A percentile compares a stretch with the other conserved stretches of the same genome.
Conservation (phyloP, 768 basidiomycete genomes). For the Podaxis mareebaensis region DNA sequence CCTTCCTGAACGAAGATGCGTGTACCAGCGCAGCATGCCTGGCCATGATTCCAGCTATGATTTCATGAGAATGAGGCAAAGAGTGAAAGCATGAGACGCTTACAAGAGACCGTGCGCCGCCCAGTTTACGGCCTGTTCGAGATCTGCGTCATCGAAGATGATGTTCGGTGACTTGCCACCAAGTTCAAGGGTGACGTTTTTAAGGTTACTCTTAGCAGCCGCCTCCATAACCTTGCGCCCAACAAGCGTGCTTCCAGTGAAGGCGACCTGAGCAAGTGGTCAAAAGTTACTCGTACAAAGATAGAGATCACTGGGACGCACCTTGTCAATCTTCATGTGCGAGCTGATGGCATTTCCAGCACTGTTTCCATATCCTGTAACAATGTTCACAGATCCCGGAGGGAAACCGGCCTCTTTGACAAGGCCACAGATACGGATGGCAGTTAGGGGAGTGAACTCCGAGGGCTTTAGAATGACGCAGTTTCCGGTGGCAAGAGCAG, state of each 20-base stretch:
- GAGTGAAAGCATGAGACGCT: slow-evolving; percentile 25
- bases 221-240: slow-evolving; percentile 83
- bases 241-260: slow-evolving; percentile 82
- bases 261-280: slow-evolving; percentile 49
- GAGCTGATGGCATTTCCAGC: slow-evolving; percentile 69
- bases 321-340: slow-evolving; percentile 72
- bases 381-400: slow-evolving; percentile 74
- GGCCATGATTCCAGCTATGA: slow-evolving; percentile 64
- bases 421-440: slow-evolving; percentile 56
- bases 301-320: slow-evolving; percentile 40
- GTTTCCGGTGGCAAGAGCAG: slow-evolving; percentile 84
- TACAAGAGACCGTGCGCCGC: slow-evolving; percentile 73
- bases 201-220: slow-evolving; percentile 79
- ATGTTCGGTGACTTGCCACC: slow-evolving; percentile 77
- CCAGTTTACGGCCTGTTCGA: slow-evolving; percentile 76
- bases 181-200: slow-evolving; percentile 80
- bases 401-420: slow-evolving; percentile 77
- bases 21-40: slow-evolving; percentile 83
- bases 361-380: slow-evolving; percentile 71
- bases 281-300: not conserved
- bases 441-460: slow-evolving; percentile 75
- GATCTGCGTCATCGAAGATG: slow-evolving; percentile 72
- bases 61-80: not conserved
- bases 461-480: slow-evolving; percentile 78
- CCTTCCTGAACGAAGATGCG: slow-evolving; percentile 80